Conservation (phyloP, 1,284 basidiomycete genomes). For the Apiotrichum brassicae region DNA sequence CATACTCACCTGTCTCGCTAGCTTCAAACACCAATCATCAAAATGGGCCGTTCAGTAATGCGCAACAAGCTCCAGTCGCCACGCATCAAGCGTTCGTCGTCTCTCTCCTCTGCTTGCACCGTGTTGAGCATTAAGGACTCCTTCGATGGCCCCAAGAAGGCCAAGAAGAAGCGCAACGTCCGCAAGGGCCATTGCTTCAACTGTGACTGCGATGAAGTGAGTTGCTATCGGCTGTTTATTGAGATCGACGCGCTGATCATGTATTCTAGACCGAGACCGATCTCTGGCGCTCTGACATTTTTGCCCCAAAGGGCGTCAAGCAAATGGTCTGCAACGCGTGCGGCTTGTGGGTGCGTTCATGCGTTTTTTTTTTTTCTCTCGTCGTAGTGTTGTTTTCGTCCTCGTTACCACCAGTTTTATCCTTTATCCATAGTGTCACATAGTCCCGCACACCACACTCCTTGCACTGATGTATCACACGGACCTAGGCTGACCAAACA, state of each 20-base stretch:
- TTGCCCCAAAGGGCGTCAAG: background rate
- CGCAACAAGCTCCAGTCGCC: too few species aligned
- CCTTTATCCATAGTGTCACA: too few species aligned
- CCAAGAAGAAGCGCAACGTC: slow-evolving; percentile 9
- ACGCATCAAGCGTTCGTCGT: too few species aligned
- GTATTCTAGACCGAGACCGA: slow-evolving; percentile 11
- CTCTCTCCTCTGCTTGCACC: background rate
- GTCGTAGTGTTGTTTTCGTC: too few species aligned
- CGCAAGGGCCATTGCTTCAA: slow-evolving; percentile 8
- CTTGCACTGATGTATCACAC: background rate
- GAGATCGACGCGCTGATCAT: background rate
- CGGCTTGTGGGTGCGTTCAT: slow-evolving; percentile 16
- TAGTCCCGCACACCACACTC: too few species aligned
- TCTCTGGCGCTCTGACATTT: slow-evolving; percentile 12
- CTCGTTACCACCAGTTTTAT: too few species aligned
- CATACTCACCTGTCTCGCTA: too few species aligned
- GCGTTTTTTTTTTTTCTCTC: background rate
- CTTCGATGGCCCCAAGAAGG: background rate
- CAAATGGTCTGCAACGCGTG: slow-evolving; percentile 18
- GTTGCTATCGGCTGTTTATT: background rate
- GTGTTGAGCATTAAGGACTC: background rate
- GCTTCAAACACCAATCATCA: too few species aligned
- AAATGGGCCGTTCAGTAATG: too few species aligned
- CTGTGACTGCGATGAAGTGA: slow-evolving; percentile 12
- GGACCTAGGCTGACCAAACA: background rate